Evolutionary conservation across 805 yeast species (phyloP).

Genomic region (Candida vartiovaarae): DNA sequence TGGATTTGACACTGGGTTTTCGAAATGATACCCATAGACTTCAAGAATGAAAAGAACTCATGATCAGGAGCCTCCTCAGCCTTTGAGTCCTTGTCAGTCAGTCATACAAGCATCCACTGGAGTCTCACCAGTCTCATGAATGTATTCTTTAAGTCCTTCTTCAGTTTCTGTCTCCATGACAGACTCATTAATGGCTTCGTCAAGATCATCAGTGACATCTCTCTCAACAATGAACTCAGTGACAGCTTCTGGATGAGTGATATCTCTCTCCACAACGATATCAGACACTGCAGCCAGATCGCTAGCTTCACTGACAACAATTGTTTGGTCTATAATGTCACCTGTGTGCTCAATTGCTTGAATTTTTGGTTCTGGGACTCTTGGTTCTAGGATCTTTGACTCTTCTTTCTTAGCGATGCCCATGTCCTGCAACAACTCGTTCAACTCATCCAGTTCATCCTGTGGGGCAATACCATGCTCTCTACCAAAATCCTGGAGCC

Average conservation of each 20-base stretch:
- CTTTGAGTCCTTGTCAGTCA: too few species aligned
- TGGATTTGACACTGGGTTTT: background rate
- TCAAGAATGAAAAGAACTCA: slow-evolving; percentile 7
- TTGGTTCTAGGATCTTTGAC: background rate
- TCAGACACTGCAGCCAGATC: background rate
- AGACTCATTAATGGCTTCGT: background rate
- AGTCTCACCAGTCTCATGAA: too few species aligned
- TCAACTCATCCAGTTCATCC: slow-evolving; percentile 26
- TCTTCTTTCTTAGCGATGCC: slow-evolving; percentile 10
- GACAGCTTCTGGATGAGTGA: background rate
- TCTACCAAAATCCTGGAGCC: slow-evolving; percentile 19
- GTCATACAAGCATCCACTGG: too few species aligned
- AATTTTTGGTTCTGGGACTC: background rate
- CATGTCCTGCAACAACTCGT: slow-evolving; percentile 20
- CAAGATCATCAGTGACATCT: background rate
- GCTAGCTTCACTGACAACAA: too few species aligned
- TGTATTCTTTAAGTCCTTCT: too few species aligned
- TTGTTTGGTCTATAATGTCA: background rate
- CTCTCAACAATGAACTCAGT: background rate
- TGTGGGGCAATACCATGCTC: slow-evolving; percentile 4
- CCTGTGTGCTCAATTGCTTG: background rate
- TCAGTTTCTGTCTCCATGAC: too few species aligned
- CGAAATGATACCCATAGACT: slow-evolving; percentile 14
- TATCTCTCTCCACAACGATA: background rate
- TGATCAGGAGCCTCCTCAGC: background rate